Evolutionary conservation across 2,329 filamentous ascomycete species (phyloP).

Genomic region (Sporothrix variecibatus): DNA sequence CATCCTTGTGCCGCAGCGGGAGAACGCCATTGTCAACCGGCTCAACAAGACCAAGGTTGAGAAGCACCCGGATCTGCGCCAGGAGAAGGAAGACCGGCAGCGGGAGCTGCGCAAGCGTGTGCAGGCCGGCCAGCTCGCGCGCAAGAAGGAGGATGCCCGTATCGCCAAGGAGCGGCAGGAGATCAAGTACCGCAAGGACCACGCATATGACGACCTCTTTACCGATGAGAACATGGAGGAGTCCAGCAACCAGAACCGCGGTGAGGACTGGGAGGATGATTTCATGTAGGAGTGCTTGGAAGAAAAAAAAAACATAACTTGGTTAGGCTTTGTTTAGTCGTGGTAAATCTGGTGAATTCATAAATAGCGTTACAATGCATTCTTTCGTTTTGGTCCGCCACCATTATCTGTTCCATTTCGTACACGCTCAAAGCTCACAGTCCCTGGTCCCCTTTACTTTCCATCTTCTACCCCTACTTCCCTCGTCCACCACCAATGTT

Average conservation of each 20-base stretch:
- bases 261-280: conserved; percentile 79
- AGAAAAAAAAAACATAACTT: background rate
- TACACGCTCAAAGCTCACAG: background rate
- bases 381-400: background rate
- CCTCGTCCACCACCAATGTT: conserved; percentile 48
- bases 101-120: conserved; percentile 73
- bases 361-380: conserved; percentile 2
- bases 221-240: conserved; percentile 75
- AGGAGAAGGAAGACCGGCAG: conserved; percentile 77
- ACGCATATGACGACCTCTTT: conserved; percentile 93
- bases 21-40: conserved; percentile 93
- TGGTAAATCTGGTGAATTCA: background rate
- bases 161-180: conserved; percentile 80
- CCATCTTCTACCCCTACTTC: background rate
- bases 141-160: conserved; percentile 76
- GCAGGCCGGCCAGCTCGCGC: conserved; percentile 59
- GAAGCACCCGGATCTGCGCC: conserved; percentile 77
- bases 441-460: too few species aligned
- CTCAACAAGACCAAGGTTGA: conserved; percentile 96
- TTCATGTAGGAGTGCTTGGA: conserved; percentile 68
- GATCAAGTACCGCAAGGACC: conserved; percentile 93
- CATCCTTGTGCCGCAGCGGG: conserved; percentile 74
- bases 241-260: conserved; percentile 83
- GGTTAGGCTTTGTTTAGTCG: background rate
- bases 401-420: background rate